phyloP scores from a whole-genome alignment of 208 protist species.

The Trypanosoma platydactyli region DNA sequence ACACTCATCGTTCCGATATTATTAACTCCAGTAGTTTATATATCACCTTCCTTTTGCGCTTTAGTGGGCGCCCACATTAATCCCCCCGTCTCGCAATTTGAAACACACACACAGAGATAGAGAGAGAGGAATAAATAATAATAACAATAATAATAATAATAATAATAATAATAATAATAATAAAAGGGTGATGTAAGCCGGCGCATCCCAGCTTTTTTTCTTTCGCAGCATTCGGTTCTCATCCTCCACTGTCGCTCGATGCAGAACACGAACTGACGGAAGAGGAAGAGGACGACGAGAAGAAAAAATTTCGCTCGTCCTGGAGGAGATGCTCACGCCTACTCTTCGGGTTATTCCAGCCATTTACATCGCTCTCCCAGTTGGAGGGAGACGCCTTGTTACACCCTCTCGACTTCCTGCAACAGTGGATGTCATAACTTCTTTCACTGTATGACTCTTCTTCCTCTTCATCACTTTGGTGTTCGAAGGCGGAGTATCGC shows the following conservation, averaged over 20 bases:
- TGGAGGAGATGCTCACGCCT: not conserved
- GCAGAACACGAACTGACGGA: not conserved
- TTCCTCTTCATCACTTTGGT: slow-evolving; percentile 24
- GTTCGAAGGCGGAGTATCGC: slow-evolving; percentile 69
- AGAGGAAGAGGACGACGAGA: not conserved
- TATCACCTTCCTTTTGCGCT: no score
- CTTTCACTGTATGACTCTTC: slow-evolving; percentile 18
- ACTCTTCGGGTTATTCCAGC: not conserved
- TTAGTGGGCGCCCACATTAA: no score
- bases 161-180: slow-evolving; percentile 5
- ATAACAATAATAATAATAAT: not conserved
- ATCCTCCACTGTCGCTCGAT: no score
- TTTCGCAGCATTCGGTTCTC: no score
- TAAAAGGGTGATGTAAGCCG: not conserved
- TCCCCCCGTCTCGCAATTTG: no score
- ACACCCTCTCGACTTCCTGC: not conserved
- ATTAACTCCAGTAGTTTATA: no score
- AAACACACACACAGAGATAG: not conserved
- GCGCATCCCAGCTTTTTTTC: no score
- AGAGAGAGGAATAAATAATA: not conserved
- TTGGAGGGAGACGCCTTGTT: no score
- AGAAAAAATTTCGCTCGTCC: slow-evolving; percentile 14
- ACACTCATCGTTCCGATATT: no score
- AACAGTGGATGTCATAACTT: not conserved
- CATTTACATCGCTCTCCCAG: not conserved